Base-by-base conservation (phyloP, 2,329 filamentous ascomycete species). In the Orbilia ellipsospora region DNA sequence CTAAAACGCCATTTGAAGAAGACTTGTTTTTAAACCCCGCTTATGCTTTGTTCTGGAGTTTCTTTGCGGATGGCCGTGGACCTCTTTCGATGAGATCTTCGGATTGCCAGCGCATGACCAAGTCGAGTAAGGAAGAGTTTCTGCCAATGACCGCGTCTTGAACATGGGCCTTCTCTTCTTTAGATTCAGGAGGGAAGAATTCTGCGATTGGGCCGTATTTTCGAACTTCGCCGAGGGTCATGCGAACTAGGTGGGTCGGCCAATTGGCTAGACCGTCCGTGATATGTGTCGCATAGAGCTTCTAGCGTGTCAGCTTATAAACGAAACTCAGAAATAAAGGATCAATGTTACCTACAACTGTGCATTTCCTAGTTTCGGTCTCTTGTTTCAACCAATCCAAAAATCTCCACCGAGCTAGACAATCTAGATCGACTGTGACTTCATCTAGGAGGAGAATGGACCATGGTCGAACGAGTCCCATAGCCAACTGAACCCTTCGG, bases 231-330 rank as follows among this genome's bases (percentile, higher is more conserved):
- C 95, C 95, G 55, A 97, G 82, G 81, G 93, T 90, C 94, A 99
- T 97, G 82, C 98, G 94, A 59, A 96, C 94, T 44, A 99, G 85
- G 83, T 99, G 94, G 0, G 92, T 96, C 5, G 95, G 95, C 95
- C 95, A 99, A 18, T 90, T 90, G 0, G 93, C 93, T 60, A 99
- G 85, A 82, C 98, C 97, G 81, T 99, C 95, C 79, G 99, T 84
- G 78, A 99, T 97, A 83, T 99, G 95, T 13, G 95, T 99, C 6
- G 95, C 95, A 82, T 99, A 99, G 31, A 99, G 48, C 67, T 77
- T 18, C 5, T 13, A 8, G 40, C 13, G 20, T 36, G 31, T 36
- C 31, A 36, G 31, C 10, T 36, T 10, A 36, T 7, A 36, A 51
- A 42, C 2, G 2, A 13, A 57, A 12, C 61, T 18, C 36, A 18